A percentile compares a stretch with the other conserved stretches of the same genome.
phyloP scores from a whole-genome alignment of 2,329 filamentous ascomycete species.

The Teratosphaeria gauchensis region DNA sequence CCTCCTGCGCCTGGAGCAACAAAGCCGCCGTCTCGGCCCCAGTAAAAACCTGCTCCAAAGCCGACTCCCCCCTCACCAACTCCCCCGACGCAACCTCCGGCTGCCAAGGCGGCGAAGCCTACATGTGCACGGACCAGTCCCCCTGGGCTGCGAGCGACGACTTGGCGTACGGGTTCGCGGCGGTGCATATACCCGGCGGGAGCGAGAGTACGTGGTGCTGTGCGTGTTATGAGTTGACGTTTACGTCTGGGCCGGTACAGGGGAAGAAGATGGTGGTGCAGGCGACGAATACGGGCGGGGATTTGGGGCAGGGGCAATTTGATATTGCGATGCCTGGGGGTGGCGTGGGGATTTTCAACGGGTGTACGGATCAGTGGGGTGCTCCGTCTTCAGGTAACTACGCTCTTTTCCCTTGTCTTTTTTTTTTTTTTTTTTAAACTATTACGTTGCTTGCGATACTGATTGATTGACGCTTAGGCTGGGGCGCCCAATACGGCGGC shows the following conservation, averaged over 20 bases:
- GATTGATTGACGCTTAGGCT: slow-evolving; percentile 33
- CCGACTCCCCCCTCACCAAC: slow-evolving; percentile 45
- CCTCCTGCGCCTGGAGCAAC: slow-evolving; percentile 51
- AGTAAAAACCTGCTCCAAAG: slow-evolving; percentile 45
- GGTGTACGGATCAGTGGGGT: slow-evolving; percentile 28
- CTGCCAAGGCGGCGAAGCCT: slow-evolving; percentile 50
- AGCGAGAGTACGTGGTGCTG: slow-evolving; percentile 57
- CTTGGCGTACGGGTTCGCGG: slow-evolving; percentile 55
- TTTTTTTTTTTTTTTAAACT: too few relatives aligned
- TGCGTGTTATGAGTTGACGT: slow-evolving; percentile 53
- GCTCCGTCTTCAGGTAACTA: slow-evolving; percentile 1
- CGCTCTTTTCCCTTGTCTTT: too few relatives aligned
- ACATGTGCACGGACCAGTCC: slow-evolving; percentile 52
- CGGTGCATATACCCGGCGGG: slow-evolving; percentile 46
- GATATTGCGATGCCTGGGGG: slow-evolving; percentile 45
- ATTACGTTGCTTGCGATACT: too few relatives aligned
- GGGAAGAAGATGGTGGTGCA: slow-evolving; percentile 58
- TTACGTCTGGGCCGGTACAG: slow-evolving; percentile 44
- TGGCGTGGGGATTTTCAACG: slow-evolving; percentile 48
- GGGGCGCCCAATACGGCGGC: slow-evolving; percentile 52
- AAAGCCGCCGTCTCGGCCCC: slow-evolving; percentile 45
- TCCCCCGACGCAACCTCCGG: slow-evolving; percentile 37
- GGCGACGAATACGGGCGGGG: slow-evolving; percentile 53
- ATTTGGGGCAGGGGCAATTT: slow-evolving; percentile 49
- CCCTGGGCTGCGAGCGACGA: slow-evolving; percentile 53